Conservation (phyloP, 192 early-diverging fungal species). For the Pilobolus umbonatus region DNA sequence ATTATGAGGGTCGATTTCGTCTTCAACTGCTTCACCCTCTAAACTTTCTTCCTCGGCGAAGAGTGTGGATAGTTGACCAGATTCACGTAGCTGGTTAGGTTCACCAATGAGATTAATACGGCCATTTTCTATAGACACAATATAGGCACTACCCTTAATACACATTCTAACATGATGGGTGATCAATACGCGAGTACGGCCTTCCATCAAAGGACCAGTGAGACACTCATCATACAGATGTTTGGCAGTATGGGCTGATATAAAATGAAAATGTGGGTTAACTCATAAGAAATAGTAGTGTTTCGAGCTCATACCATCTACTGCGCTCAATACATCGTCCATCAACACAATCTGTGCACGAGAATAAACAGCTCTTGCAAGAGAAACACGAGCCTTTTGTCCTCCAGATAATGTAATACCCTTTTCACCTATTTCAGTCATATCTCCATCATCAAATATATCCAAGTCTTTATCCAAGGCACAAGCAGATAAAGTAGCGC, state of each 20-base stretch:
- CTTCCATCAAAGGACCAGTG: slow-evolving; percentile 55
- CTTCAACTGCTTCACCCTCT: slow-evolving; percentile 19
- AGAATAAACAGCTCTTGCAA: slow-evolving; percentile 87
- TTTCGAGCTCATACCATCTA: slow-evolving; percentile 67
- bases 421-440: slow-evolving; percentile 79
- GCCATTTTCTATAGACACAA: slow-evolving; percentile 53
- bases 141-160: slow-evolving; percentile 42
- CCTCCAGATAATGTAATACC: slow-evolving; percentile 82
- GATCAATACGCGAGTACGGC: slow-evolving; percentile 77
- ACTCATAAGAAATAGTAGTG: neutral
- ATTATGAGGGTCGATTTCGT: neutral
- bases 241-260: slow-evolving; percentile 82
- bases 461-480: slow-evolving; percentile 76
- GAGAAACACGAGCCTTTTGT: slow-evolving; percentile 82
- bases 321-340: slow-evolving; percentile 88
- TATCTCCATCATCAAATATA: slow-evolving; percentile 77
- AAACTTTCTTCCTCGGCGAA: slow-evolving; percentile 34
- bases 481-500: slow-evolving; percentile 52
- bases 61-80: slow-evolving; percentile 25
- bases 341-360: slow-evolving; percentile 61
- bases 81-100: slow-evolving; percentile 27
- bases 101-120: slow-evolving; percentile 32
- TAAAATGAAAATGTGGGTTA: slow-evolving; percentile 57
- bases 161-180: slow-evolving; percentile 73
- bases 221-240: slow-evolving; percentile 75